Base-by-base conservation (phyloP, 2,329 filamentous ascomycete genomes). In the Sphaerulina vaccinii region DNA sequence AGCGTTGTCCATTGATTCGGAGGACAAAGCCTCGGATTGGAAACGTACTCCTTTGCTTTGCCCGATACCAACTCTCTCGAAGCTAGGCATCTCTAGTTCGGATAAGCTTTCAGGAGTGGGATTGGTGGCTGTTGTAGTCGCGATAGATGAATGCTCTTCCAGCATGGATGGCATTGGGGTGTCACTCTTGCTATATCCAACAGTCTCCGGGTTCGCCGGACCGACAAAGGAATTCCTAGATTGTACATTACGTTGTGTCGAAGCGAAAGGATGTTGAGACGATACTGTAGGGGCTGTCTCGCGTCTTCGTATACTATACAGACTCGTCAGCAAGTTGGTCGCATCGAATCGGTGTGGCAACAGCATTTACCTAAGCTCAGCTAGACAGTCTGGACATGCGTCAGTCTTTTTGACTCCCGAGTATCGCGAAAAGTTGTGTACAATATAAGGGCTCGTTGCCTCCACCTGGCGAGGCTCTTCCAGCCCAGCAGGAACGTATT, bases 381-480 rank as follows among this genome's bases (percentile, higher is more conserved):
- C 58, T 15, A 65, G 51, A 47, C 64, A 68, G 41, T 69, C 66
- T 11, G 67, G 65, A 48, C 66, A 68, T 22, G 60, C 60, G 56
- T 65, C 55, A 52, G 38, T 52, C 23, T 54, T 29, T 35, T 49
- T 44, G 27, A 49, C 45, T 15, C 43, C 49, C 5, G 45, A 27
- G 23, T 38, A 40, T 39, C 36, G 37, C 22, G 45, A 39, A 21
- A 40, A 22, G 29, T 36, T 43, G 47, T 27, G 38, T 23, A 23
- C 32, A 22, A 35, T 27, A 32, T 50, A 68, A 3, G 63, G 65
- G 54, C 65, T 69, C 10, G 64, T 63, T 8, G 62, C 61, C 10
- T 68, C 63, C 24, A 62, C 52, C 41, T 68, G 62, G 19, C 60
- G 60, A 21, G 58, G 52, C 10, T 55, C 54, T 27, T 51, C 46